Evolutionary conservation across 169 alveolate genomes (phyloP), one percentile per base, ranked within the genome.

Genomic region (Eimeria mitis): DNA sequence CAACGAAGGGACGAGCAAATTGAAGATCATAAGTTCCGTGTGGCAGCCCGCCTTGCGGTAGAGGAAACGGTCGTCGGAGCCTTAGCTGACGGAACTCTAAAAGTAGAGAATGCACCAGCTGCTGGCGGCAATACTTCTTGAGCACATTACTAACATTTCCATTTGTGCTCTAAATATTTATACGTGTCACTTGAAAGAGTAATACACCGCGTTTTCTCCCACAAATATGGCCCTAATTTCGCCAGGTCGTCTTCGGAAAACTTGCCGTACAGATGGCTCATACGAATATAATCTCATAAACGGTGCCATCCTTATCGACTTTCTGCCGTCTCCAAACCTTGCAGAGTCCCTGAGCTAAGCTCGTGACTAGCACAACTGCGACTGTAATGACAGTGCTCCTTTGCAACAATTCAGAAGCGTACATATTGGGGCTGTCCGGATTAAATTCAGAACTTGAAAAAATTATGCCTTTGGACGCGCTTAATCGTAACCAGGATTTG

Each of bases 31-130:
- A 91, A 91, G 31, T 78, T 54, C 95, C 59, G 73, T n/a, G 73
- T 91, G 23, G 95, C 95, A 5, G 89, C 95, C 28, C 95, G 95
- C 47, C 75, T 59, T 40, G 91, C 84, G 23, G 89, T 91, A 9
- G 95, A 85, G 37, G 91, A 91, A 47, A 91, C 71, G 11, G 89
- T 54, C n/a, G 63, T 49, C 42, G 42, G 88, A 25, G 88, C 88
- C 88, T 78, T 78, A 70, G 47, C 13, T 19, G 49, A 70, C 2
- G n/a, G n/a, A 11, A 25, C 25, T 11, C 79, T 70, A 34, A 70
- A 14, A 19, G 52, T 13, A 31, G n/a, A 37, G 4, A 31, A 19
- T 2, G n/a, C n/a, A 70, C 52, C 79, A 70, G n/a, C 31, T 70
- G 79, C 52, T 3, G 79, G n/a, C 52, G 52, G 79, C 52, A 70